Percentiles rank a stretch among this genome's conserved stretches.
These are phyloP conservation scores for Pseudozyma flocculosa DNA, from an alignment of 1,284 basidiomycete species.

Conservation along the genomic window DNA sequence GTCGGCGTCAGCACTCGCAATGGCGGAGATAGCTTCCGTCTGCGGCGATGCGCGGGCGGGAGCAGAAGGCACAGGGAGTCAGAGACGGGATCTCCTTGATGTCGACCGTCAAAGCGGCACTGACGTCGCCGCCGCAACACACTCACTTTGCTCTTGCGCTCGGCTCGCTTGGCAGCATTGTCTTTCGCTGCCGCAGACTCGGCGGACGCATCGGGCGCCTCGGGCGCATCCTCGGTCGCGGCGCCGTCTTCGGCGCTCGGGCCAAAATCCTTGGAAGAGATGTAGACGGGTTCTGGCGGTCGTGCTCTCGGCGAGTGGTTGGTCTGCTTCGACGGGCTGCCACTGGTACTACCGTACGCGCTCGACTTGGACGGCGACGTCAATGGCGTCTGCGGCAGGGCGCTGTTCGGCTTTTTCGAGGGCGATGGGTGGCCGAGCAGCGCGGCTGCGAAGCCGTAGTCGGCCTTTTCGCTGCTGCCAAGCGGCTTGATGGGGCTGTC, in stretches of 20 bases:
- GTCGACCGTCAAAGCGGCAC: too few relatives aligned
- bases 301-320: slow-evolving; percentile 25
- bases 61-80: too few relatives aligned
- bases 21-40: slow-evolving; percentile 26
- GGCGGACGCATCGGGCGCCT: too few relatives aligned
- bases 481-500: too few relatives aligned
- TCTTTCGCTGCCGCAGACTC: slow-evolving; percentile 20
- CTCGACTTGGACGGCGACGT: slow-evolving; percentile 21
- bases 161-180: slow-evolving; percentile 22
- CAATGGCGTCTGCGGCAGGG: slow-evolving; percentile 11
- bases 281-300: slow-evolving; percentile 24
- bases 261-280: slow-evolving; percentile 33
- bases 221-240: slow-evolving; percentile 12
- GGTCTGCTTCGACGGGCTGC: slow-evolving; percentile 2
- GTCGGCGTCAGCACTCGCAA: slow-evolving; percentile 4
- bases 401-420: too few relatives aligned
- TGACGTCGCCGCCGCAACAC: too few relatives aligned
- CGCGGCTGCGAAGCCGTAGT: too few relatives aligned
- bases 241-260: slow-evolving; percentile 26
- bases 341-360: slow-evolving; percentile 4
- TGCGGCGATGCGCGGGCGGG: too few relatives aligned
- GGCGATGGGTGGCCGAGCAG: too few relatives aligned
- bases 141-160: slow-evolving; percentile 37
- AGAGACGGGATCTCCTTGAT: too few relatives aligned
- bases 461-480: too few relatives aligned